phyloP scores from a whole-genome alignment of 2,329 filamentous ascomycete species.

The Aspergillus ibericus region DNA sequence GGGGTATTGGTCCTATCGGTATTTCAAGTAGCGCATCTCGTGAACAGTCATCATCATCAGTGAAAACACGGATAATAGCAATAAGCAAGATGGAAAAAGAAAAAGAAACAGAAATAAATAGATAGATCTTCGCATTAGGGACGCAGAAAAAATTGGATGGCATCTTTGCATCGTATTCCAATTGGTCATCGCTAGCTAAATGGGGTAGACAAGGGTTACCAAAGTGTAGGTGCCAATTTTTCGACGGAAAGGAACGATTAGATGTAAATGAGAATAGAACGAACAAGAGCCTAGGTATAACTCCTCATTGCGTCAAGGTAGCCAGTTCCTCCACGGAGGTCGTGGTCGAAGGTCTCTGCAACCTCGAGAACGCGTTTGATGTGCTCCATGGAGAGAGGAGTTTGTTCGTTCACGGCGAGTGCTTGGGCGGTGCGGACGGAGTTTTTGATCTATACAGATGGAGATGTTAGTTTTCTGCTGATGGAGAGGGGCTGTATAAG shows the following conservation, averaged over 20 bases:
- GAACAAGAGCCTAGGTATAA: slow-evolving; percentile 51
- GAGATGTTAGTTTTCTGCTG: neutral
- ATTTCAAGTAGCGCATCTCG: neutral
- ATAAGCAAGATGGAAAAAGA: too few species aligned
- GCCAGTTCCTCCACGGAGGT: slow-evolving; percentile 76
- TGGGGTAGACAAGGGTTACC: too few species aligned
- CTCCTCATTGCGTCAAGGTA: slow-evolving; percentile 83
- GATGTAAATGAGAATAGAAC: neutral
- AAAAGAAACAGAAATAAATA: too few species aligned
- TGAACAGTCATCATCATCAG: neutral
- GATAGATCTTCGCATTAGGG: too few species aligned
- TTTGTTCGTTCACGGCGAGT: slow-evolving; percentile 72
- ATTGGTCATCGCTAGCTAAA: too few species aligned
- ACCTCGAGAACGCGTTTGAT: slow-evolving; percentile 82
- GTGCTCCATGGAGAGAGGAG: slow-evolving; percentile 72
- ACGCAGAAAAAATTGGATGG: too few species aligned
- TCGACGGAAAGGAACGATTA: neutral
- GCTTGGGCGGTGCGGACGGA: slow-evolving; percentile 80
- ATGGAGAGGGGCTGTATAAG: neutral
- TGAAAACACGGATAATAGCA: too few species aligned
- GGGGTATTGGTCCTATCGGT: neutral
- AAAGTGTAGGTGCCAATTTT: neutral
- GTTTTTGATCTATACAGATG: slow-evolving; percentile 74
- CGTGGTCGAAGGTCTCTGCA: slow-evolving; percentile 76
- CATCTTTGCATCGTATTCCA: too few species aligned